Evolutionary conservation across 192 early-diverging fungal species (phyloP).

Genomic region (Gonapodya prolifera): DNA sequence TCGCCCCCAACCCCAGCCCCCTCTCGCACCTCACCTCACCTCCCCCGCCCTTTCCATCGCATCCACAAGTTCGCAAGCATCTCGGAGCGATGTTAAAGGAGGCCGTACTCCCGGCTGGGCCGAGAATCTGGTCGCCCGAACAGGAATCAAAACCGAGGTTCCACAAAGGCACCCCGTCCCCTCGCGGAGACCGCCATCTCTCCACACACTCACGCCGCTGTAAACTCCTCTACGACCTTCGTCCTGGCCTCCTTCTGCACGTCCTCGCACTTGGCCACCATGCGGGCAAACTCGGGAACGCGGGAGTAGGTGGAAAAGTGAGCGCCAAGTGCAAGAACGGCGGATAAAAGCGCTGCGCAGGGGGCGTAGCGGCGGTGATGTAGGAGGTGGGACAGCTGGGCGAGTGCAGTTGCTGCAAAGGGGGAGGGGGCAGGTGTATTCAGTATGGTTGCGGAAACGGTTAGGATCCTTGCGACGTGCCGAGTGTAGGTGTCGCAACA

Average conservation of each 20-base stretch:
- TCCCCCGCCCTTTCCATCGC: background rate
- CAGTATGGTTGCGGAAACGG: background rate
- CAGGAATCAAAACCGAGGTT: slow-evolving; percentile 5
- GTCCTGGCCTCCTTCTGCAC: slow-evolving; percentile 50
- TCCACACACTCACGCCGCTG: slow-evolving; percentile 32
- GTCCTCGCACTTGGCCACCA: slow-evolving; percentile 44
- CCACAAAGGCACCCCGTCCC: slow-evolving; percentile 1
- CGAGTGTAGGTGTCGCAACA: background rate
- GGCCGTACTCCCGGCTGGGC: background rate
- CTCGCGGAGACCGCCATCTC: background rate
- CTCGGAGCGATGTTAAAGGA: slow-evolving; percentile 12
- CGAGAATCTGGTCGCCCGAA: slow-evolving; percentile 16
- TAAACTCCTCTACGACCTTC: slow-evolving; percentile 61
- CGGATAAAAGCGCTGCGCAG: slow-evolving; percentile 64
- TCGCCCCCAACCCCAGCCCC: slow-evolving; percentile 54
- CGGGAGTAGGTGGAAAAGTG: slow-evolving; percentile 62
- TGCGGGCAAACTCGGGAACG: slow-evolving; percentile 59
- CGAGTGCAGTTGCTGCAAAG: slow-evolving; percentile 49
- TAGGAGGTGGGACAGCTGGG: slow-evolving; percentile 54
- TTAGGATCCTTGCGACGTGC: background rate
- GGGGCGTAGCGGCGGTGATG: slow-evolving; percentile 63
- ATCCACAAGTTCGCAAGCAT: slow-evolving; percentile 30
- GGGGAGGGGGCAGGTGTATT: background rate
- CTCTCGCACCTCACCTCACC: slow-evolving; percentile 55
- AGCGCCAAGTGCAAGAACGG: slow-evolving; percentile 61